Evolutionary conservation across 345 rosid genomes (phyloP), one percentile per base, ranked within the genome.

Genomic region (Pistacia vera): DNA sequence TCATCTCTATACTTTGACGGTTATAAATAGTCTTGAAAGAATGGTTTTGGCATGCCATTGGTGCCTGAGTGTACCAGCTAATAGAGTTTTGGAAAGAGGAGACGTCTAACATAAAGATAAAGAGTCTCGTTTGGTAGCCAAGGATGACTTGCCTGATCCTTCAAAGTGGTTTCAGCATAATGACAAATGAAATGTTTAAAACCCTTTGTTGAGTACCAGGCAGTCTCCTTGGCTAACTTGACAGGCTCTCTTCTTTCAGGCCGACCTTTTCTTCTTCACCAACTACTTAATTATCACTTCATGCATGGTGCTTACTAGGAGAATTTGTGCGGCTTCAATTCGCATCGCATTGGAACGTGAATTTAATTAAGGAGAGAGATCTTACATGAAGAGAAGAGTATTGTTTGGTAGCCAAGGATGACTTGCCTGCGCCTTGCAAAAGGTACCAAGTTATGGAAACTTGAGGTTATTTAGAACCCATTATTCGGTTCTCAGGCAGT

Each of bases 111-210:
- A 85, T 88, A 88, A 81, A 77, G 92, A 73, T 57, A 67, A 67
- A 77, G 72, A 75, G 77, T 70, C 76, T 73, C 18, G 80, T 78
- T 66, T 71, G 81, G 82, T 84, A 82, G 88, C 89, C 89, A 84
- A 88, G 86, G 81, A 88, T 88, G 89, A 84, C 88, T 84, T 83
- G 91, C 89, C 86, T 86, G 85, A 72, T 57, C 60, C 85, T 48
- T 70, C 63, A 11, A 22, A 51, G 63, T 33, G 78, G 64, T 20
- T 60, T 56, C 65, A 64, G 20, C 38, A 30, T 16, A 20, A 44
- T 13, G 28, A 41, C 20, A 20, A 38, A 4, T 10, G 25, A 58
- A 61, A 71, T 57, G 18, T 16, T 52, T 11, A 16, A 52, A 52
- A 16, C 56, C 63, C 35, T 63, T 66, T 6, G 70, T 6, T 68